These are phyloP conservation scores for Cetradonia linearis DNA, from an alignment of 495 filamentous ascomycete genomes.

Conservation along the genomic window DNA sequence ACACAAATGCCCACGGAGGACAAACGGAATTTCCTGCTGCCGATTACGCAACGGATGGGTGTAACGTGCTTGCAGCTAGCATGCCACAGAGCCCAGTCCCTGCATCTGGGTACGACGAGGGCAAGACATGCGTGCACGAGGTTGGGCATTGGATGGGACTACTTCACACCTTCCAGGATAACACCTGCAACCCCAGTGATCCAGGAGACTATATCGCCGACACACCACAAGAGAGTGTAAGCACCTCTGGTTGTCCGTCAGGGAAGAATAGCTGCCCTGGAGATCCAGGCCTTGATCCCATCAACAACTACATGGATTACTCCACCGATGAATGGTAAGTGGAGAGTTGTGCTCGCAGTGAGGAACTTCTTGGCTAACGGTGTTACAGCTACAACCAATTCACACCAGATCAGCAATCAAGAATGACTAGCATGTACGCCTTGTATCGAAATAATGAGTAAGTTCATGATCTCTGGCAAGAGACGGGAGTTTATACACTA, in stretches of 20 bases:
- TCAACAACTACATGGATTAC: constrained; percentile 50
- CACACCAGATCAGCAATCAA: constrained; percentile 33
- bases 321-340: constrained; percentile 41
- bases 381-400: constrained; percentile 36
- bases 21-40: constrained; percentile 21
- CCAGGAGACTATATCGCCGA: constrained; percentile 44
- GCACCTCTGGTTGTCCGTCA: constrained; percentile 42
- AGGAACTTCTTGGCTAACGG: neutral
- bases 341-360: neutral
- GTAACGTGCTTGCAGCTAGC: constrained; percentile 41
- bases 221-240: constrained; percentile 40
- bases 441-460: constrained; percentile 28
- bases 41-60: constrained; percentile 42
- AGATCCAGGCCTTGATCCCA: constrained; percentile 37
- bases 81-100: constrained; percentile 37
- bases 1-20: constrained; percentile 30
- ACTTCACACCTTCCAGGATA: constrained; percentile 46
- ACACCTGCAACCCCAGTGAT: constrained; percentile 33
- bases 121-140: constrained; percentile 45
- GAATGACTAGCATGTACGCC: constrained; percentile 41
- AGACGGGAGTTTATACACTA: neutral
- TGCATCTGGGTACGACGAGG: constrained; percentile 37
- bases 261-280: constrained; percentile 39
- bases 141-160: constrained; percentile 53
- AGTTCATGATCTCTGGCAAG: neutral